Percentiles rank a stretch among this genome's conserved stretches.
These are phyloP conservation scores for Puccinia brachypodii DNA, from an alignment of 1,284 basidiomycete genomes.

Conservation along the genomic window DNA sequence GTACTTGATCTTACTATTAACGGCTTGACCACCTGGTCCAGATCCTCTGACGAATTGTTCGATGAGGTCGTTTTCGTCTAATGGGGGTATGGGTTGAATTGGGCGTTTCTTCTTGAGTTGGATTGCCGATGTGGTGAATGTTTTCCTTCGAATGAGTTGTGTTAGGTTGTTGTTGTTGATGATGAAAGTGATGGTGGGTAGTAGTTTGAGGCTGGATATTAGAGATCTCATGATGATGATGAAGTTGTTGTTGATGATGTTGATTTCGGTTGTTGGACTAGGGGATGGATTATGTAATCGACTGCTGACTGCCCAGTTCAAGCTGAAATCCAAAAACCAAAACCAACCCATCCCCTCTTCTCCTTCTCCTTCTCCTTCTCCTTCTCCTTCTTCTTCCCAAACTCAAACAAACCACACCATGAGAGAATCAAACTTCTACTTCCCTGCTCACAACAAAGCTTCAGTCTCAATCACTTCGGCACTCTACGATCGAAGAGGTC, in stretches of 20 bases:
- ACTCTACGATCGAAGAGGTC: slow-evolving; percentile 92
- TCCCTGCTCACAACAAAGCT: slow-evolving; percentile 91
- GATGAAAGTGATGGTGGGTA: neutral
- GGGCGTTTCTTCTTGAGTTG: neutral
- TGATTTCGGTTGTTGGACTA: too few relatives aligned
- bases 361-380: neutral
- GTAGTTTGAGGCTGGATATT: too few relatives aligned
- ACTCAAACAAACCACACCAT: slow-evolving; percentile 25
- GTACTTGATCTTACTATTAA: slow-evolving; percentile 57
- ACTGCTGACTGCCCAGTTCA: too few relatives aligned
- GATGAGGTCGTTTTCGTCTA: slow-evolving; percentile 53
- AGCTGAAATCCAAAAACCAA: neutral
- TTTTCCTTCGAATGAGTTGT: neutral
- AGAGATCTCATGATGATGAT: too few relatives aligned
- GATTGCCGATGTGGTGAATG: slow-evolving; percentile 2
- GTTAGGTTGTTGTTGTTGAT: neutral
- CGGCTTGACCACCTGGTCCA: slow-evolving; percentile 56
- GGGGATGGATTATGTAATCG: too few relatives aligned
- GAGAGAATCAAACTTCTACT: slow-evolving; percentile 91
- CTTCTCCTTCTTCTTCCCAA: slow-evolving; percentile 18
- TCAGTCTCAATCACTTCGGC: slow-evolving; percentile 91
- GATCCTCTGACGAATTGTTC: slow-evolving; percentile 56
- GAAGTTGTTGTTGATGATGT: too few relatives aligned
- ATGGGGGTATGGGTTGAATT: slow-evolving; percentile 7
- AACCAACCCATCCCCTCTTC: slow-evolving; percentile 41